These are phyloP conservation scores for Mycena citricolor DNA, from an alignment of 1,284 basidiomycete genomes.

Conservation along the genomic window DNA sequence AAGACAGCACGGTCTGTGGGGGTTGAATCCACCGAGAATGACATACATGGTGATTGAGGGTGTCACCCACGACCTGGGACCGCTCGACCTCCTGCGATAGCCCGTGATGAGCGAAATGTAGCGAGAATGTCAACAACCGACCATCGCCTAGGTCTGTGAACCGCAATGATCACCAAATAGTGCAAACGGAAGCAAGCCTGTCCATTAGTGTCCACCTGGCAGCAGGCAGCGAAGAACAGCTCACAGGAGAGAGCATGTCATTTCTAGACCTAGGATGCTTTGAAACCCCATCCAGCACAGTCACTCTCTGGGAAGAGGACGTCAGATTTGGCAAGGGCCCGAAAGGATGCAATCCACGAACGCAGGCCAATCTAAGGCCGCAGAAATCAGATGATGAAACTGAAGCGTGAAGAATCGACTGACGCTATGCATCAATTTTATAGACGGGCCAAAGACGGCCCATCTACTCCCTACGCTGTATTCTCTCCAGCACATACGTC, in stretches of 20 bases:
- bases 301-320: constrained; percentile 52
- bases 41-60: constrained; percentile 26
- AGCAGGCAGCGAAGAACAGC: constrained; percentile 62
- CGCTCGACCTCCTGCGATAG: constrained; percentile 54
- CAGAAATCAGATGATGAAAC: constrained; percentile 10
- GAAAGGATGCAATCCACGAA: constrained; percentile 40
- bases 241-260: constrained; percentile 70
- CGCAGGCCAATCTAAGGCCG: constrained; percentile 56
- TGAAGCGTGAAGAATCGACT: constrained; percentile 28
- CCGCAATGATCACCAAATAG: constrained; percentile 8
- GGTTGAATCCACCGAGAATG: not conserved
- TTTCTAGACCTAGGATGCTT: constrained; percentile 59
- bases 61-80: constrained; percentile 50
- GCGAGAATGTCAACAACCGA: constrained; percentile 56
- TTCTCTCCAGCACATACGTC: no score
- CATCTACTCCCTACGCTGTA: constrained; percentile 59
- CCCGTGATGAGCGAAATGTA: constrained; percentile 62
- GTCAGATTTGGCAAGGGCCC: not conserved
- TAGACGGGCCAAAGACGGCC: constrained; percentile 56
- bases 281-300: constrained; percentile 61
- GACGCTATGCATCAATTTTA: constrained; percentile 63
- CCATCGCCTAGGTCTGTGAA: constrained; percentile 47
- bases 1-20: constrained; percentile 62
- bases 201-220: constrained; percentile 64
- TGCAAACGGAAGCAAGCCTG: constrained; percentile 27